phyloP scores from a whole-genome alignment of 768 basidiomycete genomes.

The Daedaleopsis sinensis region DNA sequence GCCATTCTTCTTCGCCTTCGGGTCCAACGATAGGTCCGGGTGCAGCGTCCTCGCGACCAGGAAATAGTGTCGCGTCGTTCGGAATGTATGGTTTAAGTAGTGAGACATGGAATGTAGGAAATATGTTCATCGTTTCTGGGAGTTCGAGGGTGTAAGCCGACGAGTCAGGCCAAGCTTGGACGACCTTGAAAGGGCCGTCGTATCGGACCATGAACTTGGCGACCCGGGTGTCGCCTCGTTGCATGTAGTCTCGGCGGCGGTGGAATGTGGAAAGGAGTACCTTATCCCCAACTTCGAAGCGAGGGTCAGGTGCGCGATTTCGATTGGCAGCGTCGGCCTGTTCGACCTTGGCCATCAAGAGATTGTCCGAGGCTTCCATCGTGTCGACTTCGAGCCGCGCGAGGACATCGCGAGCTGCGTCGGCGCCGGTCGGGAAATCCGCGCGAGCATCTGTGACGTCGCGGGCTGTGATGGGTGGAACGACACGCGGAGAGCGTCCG shows the following conservation, averaged over 20 bases:
- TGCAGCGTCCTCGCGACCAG: too few relatives aligned
- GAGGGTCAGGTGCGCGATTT: conserved; percentile 23
- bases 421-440: background rate
- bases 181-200: too few relatives aligned
- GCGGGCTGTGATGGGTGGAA: conserved; percentile 10
- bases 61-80: too few relatives aligned
- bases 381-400: too few relatives aligned
- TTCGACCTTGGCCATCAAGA: conserved; percentile 32
- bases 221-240: conserved; percentile 28
- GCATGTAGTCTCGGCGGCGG: conserved; percentile 30
- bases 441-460: background rate
- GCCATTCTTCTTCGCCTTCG: too few relatives aligned
- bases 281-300: conserved; percentile 34
- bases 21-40: too few relatives aligned
- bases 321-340: conserved; percentile 34
- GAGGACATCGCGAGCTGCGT: too few relatives aligned
- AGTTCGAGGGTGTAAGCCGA: too few relatives aligned
- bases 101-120: conserved; percentile 40
- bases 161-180: too few relatives aligned
- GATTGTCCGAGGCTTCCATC: conserved; percentile 40
- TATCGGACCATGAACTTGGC: too few relatives aligned
- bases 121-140: too few relatives aligned
- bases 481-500: background rate
- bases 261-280: conserved; percentile 42
- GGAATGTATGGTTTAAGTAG: conserved; percentile 31